Evolutionary conservation across 495 filamentous ascomycete genomes (phyloP), one percentile per base, ranked within the genome.

Genomic region (Lasiosphaeriaceae sp.): DNA sequence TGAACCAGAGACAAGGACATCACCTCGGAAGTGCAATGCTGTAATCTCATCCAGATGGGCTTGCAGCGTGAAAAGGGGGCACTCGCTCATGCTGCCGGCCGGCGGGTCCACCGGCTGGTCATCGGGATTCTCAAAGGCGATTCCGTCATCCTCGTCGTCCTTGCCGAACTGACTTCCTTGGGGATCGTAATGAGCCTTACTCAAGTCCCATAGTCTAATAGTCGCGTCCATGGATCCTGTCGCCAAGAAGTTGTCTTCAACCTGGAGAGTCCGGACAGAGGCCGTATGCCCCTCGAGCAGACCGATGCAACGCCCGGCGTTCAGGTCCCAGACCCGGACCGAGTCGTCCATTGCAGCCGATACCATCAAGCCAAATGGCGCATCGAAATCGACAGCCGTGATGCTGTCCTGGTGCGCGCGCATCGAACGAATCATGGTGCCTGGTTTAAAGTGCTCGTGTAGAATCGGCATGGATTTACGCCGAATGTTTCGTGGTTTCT

Each of bases 271-370:
- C 16, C 94, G 83, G 34, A 99, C 95, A 0, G 94, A 96, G 17
- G 92, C 92, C 35, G 95, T 89, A 65, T 99, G 94, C 16, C 94
- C 94, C 67, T 97, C 94, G 24, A 99, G 77, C 44, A 90, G 66
- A 14, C 94, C 94, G 29, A 92, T 87, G 72, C 95, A 97, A 19
- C 92, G 84, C 24, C 95, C 94, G 8, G 88, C 85, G 66, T 90
- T 96, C 56, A 99, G 78, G 71, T 99, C 95, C 93, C 93, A 99
- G 29, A 97, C 94, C 50, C 90, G 82, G n/a, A 99, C 90, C 2
- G 90, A 92, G 72, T 99, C 94, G 66, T 99, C 95, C 65, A 97
- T 75, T 2, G 94, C 91, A 2, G 95, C 87, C n/a, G 90, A 92
- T 16, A 97, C 87, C 86, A 97, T 85, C 9, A 92, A 93, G 9